Evolutionary conservation across 2,329 filamentous ascomycete species (phyloP).

Genomic region (Nothophoma quercina): DNA sequence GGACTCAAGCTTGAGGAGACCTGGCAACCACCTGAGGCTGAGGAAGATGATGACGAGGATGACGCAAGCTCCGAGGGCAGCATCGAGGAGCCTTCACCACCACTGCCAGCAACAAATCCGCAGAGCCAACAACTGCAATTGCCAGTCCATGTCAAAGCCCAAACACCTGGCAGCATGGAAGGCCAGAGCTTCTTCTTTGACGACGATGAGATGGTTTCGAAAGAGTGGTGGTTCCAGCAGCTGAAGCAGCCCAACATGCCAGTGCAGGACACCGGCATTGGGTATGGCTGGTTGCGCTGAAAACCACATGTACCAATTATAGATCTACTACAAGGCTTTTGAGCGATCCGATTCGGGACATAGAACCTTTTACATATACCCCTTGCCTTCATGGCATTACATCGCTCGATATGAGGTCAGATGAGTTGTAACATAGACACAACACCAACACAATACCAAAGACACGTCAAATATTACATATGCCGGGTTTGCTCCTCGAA

Average conservation of each 20-base stretch:
- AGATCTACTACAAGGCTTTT: slow-evolving; percentile 45
- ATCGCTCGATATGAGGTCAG: slow-evolving; percentile 35
- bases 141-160: slow-evolving; percentile 38
- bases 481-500: neutral
- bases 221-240: slow-evolving; percentile 53
- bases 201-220: slow-evolving; percentile 47
- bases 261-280: slow-evolving; percentile 49
- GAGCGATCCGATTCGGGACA: slow-evolving; percentile 22
- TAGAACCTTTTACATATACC: slow-evolving; percentile 37
- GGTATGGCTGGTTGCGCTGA: slow-evolving; percentile 48
- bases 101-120: slow-evolving; percentile 31
- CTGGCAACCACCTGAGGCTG: slow-evolving; percentile 68
- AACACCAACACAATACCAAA: slow-evolving; percentile 6
- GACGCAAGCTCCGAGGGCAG: slow-evolving; percentile 55
- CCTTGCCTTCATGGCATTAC: slow-evolving; percentile 37
- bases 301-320: slow-evolving; percentile 16
- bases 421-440: slow-evolving; percentile 20
- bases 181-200: slow-evolving; percentile 53
- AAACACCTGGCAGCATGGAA: slow-evolving; percentile 44
- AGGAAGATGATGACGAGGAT: slow-evolving; percentile 58
- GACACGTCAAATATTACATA: neutral
- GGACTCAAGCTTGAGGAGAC: slow-evolving; percentile 83
- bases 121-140: slow-evolving; percentile 30
- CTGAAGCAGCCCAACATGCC: slow-evolving; percentile 46
- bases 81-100: slow-evolving; percentile 45